Base-by-base conservation (phyloP, 139 green algal species). In the Chloropicon primus region DNA sequence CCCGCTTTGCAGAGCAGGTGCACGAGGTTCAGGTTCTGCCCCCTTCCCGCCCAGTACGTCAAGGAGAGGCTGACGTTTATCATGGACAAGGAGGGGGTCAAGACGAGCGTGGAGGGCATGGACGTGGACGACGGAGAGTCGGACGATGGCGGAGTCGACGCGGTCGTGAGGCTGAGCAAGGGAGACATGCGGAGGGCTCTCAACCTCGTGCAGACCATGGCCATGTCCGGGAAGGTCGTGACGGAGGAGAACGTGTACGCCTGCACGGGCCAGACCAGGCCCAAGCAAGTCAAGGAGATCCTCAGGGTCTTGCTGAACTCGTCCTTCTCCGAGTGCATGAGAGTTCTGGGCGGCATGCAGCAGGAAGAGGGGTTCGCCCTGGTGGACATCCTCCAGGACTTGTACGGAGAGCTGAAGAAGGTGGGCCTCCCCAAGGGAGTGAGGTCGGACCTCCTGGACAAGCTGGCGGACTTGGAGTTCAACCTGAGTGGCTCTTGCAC, bases 151-250 rank as follows among this genome's bases (percentile, higher is more conserved):
- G 94, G 91, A 1, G 76, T 97, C 82, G 83, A 95, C 2, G 90
- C 95, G 0, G 75, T 99, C 2, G 79, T 96, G 23, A 76, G 82
- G 26, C 85, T 99, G 26, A 90, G 91, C 2, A 74, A 54, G 0
- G 95, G 95, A 0, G 95, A 99, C 88, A 98, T 99, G 95, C 85
- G 95, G 22, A 85, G 90, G 2, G 91, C 90, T 0, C 92, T 99
- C 77, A 99, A 99, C 89, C 94, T 98, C 71, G 83, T 99, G 71
- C 90, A 95, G 89, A 91, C 89, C 0, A 89, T 84, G 75, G 81
- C 89, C 83, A 93, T 97, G 88, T 85, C 92, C 0, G 87, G 86
- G 26, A 79, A 74, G 25, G 2, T 75, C 10, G 80, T 98, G 17
- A 84, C 85, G 27, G 86, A 92, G 77, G 80, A 84, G 3, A 80